phyloP scores from a whole-genome alignment of 257 asterid genomes.

The Fraxinus americana region DNA sequence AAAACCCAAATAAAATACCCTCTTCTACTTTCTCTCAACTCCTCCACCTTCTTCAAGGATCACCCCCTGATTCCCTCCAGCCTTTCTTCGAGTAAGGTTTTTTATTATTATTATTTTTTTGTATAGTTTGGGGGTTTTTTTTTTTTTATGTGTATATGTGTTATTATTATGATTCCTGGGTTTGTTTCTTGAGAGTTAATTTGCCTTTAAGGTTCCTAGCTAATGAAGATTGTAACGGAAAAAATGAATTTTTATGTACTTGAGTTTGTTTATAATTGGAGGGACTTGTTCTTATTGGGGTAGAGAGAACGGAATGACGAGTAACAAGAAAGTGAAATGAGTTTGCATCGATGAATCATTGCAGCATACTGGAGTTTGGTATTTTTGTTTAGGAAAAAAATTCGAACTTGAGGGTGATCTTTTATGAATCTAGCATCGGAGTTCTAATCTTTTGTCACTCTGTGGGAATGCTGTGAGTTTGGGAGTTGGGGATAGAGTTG shows the following conservation, averaged over 20 bases:
- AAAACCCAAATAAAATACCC: constrained; percentile 46
- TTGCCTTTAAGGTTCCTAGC: constrained; percentile 7
- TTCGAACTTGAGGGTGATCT: background rate
- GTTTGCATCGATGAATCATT: background rate
- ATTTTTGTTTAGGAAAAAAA: background rate
- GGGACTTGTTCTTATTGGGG: background rate
- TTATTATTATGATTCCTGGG: background rate
- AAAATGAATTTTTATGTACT: background rate
- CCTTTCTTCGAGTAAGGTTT: constrained; percentile 70
- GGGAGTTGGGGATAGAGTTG: background rate
- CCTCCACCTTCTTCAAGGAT: constrained; percentile 59
- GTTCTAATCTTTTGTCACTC: background rate
- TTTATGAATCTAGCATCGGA: background rate
- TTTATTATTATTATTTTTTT: background rate
- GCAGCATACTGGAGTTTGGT: background rate
- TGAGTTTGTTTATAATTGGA: constrained; percentile 8
- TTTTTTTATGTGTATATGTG: constrained; percentile 7
- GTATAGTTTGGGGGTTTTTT: constrained; percentile 1
- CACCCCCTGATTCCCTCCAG: constrained; percentile 56
- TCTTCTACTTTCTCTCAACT: constrained; percentile 48
- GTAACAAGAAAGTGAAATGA: background rate
- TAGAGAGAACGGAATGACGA: constrained; percentile 5
- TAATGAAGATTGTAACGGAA: background rate
- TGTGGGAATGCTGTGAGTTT: background rate
- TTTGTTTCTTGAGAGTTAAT: constrained; percentile 8